Evolutionary conservation across 208 protist genomes (phyloP).

Genomic region (Acanthamoeba royreba): DNA sequence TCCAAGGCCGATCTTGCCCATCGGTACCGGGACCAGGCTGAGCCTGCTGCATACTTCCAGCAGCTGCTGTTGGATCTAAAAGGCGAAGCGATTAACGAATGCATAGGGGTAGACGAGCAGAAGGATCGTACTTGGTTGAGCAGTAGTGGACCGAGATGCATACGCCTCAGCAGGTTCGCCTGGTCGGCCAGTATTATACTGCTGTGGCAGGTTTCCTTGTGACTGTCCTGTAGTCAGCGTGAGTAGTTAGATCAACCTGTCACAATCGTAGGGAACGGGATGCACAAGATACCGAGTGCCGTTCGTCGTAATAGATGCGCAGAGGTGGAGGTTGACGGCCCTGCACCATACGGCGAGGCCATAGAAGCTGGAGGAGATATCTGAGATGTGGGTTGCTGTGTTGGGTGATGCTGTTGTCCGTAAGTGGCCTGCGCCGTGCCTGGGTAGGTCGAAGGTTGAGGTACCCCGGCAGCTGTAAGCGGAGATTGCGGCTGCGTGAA

Average conservation of each 20-base stretch:
- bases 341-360: neutral
- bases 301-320: neutral
- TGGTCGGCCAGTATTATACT: no score
- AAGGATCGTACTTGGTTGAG: no score
- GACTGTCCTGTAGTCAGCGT: no score
- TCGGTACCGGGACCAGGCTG: neutral
- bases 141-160: no score
- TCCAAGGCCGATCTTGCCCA: neutral
- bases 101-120: no score
- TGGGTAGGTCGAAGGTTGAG: neutral
- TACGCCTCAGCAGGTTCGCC: no score
- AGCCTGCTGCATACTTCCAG: neutral
- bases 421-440: neutral
- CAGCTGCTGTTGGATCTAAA: neutral
- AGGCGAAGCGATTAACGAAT: no score
- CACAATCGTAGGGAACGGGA: no score
- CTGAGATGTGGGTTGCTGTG: neutral
- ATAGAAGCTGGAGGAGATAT: neutral
- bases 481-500: no score
- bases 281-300: neutral
- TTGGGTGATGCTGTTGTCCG: neutral
- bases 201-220: no score
- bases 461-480: no score
- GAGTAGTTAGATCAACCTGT: no score
- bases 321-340: neutral